Base-by-base conservation (phyloP, 2,329 filamentous ascomycete species). In the Atkinsonella hypoxylon region DNA sequence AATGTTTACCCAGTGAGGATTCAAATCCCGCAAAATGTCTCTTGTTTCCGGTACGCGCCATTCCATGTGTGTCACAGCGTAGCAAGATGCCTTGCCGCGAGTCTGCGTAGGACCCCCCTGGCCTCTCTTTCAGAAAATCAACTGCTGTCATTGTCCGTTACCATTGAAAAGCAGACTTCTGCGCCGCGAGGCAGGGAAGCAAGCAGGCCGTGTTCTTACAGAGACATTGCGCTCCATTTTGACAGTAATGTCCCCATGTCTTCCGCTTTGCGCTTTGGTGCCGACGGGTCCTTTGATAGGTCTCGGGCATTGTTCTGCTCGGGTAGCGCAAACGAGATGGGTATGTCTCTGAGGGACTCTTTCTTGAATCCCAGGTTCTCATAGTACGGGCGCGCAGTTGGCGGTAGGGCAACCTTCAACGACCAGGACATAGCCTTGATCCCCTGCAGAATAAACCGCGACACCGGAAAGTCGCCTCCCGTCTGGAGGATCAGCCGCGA, bases 251-350 rank as follows among this genome's bases (percentile, higher is more conserved):
- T 48, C 17, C 50, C 50, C 46, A 52, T 52, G 12, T 52, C 47
- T n/a, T 52, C 50, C 30, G 34, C 47, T 36, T 40, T 49, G 8
- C 13, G 22, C 30, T 22, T 49, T 20, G 41, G 47, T 31, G 5
- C 22, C n/a, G 50, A 39, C 26, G 43, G 8, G 26, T 26, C 7
- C 26, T 26, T 41, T 40, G 54, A 44, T 39, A 54, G n/a, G 36
- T 45, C 36, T 39, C 54, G 53, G 15, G 55, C 47, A 10, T 42
- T 45, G 45, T 45, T 51, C 18, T 43, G 50, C 22, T 52, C 49
- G n/a, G 56, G 55, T 34, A 57, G 31, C 20, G 44, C 38, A 51
- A 59, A 52, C 9, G 46, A 53, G 5, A 58, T 45, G 20, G 56
- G 55, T 20, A 55, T 36, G n/a, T 55, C 51, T 31, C 53, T 32